A percentile compares a stretch with the other conserved stretches of the same genome.
These are phyloP conservation scores for Colletotrichum chrysophilum DNA, from an alignment of 2,329 filamentous ascomycete genomes.

Conservation along the genomic window DNA sequence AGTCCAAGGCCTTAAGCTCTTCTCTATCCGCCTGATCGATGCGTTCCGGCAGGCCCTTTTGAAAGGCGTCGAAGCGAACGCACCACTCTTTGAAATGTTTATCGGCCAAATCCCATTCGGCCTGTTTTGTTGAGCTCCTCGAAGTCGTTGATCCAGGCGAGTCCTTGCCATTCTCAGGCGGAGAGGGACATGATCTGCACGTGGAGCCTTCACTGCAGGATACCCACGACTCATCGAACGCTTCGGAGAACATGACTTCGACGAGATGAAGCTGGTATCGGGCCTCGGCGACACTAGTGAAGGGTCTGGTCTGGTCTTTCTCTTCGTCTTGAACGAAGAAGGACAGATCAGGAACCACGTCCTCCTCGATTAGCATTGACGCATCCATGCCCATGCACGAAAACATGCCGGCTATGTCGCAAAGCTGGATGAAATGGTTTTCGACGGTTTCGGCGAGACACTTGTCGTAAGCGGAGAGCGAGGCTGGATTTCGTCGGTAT, in stretches of 20 bases:
- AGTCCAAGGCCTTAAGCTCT: neutral
- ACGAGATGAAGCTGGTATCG: neutral
- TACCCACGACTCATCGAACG: neutral
- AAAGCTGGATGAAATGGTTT: slow-evolving; percentile 2
- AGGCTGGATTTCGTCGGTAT: neutral
- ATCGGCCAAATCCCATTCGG: neutral
- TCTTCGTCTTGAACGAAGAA: neutral
- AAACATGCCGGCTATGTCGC: slow-evolving; percentile 10
- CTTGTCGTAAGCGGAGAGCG: neutral
- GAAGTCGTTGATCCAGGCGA: neutral
- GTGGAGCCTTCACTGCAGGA: neutral
- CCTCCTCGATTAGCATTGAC: neutral
- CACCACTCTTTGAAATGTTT: neutral
- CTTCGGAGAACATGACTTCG: neutral
- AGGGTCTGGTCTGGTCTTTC: neutral
- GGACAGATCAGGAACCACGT: slow-evolving; percentile 2
- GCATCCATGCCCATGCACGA: slow-evolving; percentile 9
- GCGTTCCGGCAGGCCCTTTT: neutral
- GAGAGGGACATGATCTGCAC: neutral
- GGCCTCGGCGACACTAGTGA: neutral
- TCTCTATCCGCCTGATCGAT: neutral
- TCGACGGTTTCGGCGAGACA: neutral
- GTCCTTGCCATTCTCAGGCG: neutral
- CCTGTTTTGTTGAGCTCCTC: neutral
- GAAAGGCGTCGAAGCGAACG: slow-evolving; percentile 1